These are phyloP conservation scores for Coccomyxa subellipsoidea DNA, from an alignment of 163 green algal species.

Conservation along the genomic window DNA sequence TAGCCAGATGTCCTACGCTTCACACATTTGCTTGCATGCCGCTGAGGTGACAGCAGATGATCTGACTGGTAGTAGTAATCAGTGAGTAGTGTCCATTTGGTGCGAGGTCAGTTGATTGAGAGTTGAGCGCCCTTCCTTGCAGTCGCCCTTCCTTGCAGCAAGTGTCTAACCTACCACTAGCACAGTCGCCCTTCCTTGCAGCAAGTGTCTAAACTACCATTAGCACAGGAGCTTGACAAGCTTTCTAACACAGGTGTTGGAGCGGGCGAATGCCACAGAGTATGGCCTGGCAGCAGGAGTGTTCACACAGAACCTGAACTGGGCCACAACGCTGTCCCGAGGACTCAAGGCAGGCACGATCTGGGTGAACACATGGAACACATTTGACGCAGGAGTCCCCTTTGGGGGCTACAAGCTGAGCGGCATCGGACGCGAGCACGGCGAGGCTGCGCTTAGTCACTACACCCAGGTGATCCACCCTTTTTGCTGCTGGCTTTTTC, in stretches of 20 bases:
- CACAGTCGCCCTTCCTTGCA: no score
- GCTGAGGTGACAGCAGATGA: no score
- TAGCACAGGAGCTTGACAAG: no score
- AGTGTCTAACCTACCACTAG: no score
- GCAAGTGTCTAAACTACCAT: no score
- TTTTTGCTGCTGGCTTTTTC: neutral
- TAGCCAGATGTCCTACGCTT: no score
- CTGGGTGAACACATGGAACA: constrained; percentile 42
- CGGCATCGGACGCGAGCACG: constrained; percentile 52
- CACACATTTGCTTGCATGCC: no score
- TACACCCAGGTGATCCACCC: constrained; percentile 39
- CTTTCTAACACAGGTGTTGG: constrained; percentile 21
- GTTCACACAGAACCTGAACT: constrained; percentile 50
- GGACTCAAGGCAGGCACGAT: constrained; percentile 31
- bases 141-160: no score
- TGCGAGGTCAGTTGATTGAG: no score
- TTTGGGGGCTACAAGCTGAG: constrained; percentile 55
- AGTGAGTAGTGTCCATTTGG: no score
- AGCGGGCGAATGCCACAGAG: constrained; percentile 44
- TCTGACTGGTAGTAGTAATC: no score
- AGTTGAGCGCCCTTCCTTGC: no score
- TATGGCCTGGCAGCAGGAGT: constrained; percentile 65
- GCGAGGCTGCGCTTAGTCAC: constrained; percentile 33
- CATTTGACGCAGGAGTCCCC: constrained; percentile 37
- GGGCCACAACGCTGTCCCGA: constrained; percentile 46